Evolutionary conservation across 2,329 filamentous ascomycete genomes (phyloP).

Genomic region (Paracorniculantispora psalliotae): DNA sequence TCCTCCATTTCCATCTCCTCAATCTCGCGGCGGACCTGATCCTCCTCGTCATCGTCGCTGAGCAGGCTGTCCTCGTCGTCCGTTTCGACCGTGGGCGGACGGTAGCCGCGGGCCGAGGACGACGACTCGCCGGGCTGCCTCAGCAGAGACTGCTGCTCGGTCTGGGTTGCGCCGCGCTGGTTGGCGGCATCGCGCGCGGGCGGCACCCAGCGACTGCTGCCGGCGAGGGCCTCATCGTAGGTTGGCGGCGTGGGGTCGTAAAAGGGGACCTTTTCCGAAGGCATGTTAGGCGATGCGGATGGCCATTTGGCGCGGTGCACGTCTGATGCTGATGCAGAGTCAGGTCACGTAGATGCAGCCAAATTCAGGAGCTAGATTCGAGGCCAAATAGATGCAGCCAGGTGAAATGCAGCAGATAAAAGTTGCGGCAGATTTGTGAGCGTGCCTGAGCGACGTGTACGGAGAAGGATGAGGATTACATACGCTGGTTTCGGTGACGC

Average conservation of each 20-base stretch:
- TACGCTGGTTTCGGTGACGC: neutral
- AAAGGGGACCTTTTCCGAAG: slow-evolving; percentile 37
- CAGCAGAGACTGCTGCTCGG: slow-evolving; percentile 74
- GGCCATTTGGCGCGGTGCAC: too few species aligned
- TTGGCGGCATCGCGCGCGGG: slow-evolving; percentile 33
- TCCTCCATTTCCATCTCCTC: slow-evolving; percentile 86
- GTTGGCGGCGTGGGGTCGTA: slow-evolving; percentile 40
- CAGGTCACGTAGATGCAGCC: too few species aligned
- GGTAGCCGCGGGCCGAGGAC: slow-evolving; percentile 67
- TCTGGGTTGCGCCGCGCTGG: slow-evolving; percentile 62
- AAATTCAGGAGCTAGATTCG: neutral
- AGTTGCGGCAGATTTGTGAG: too few species aligned
- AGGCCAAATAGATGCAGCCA: neutral
- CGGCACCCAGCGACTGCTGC: slow-evolving; percentile 29
- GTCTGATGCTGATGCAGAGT: too few species aligned
- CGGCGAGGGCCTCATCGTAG: slow-evolving; percentile 38
- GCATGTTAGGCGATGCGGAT: slow-evolving; percentile 21
- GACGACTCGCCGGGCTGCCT: slow-evolving; percentile 43
- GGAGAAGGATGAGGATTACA: slow-evolving; percentile 1
- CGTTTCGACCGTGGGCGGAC: slow-evolving; percentile 72
- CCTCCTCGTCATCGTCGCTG: slow-evolving; percentile 52
- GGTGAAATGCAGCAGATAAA: neutral
- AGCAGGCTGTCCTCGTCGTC: slow-evolving; percentile 62
- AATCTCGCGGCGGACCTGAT: slow-evolving; percentile 72
- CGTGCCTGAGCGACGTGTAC: neutral